These are phyloP conservation scores for Globisporangium radiosum DNA, from an alignment of 352 stramenopile genomes.

Conservation along the genomic window DNA sequence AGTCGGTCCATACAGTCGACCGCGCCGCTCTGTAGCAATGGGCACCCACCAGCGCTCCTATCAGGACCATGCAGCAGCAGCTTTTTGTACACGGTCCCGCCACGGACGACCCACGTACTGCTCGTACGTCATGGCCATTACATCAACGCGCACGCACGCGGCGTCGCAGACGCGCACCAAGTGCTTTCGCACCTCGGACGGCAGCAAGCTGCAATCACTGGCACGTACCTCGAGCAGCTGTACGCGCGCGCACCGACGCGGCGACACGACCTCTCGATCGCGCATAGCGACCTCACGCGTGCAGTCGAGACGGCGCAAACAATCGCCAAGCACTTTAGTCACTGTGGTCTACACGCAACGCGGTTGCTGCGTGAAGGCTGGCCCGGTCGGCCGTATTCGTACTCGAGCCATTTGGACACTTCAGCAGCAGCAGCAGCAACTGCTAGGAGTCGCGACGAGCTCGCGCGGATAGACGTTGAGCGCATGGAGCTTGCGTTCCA, in stretches of 20 bases:
- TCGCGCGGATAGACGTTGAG: constrained; percentile 35
- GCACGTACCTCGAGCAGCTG: constrained; percentile 54
- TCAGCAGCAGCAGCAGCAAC: neutral
- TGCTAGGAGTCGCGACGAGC: constrained; percentile 11
- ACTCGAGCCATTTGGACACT: no score
- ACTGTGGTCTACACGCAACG: constrained; percentile 32
- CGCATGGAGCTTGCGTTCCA: constrained; percentile 63
- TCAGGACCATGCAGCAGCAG: constrained; percentile 16
- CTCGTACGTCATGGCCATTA: constrained; percentile 79
- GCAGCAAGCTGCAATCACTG: constrained; percentile 64
- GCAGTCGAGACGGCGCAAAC: constrained; percentile 67
- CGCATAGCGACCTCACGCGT: constrained; percentile 70
- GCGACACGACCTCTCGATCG: constrained; percentile 42
- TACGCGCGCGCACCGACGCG: constrained; percentile 48
- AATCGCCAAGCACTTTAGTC: constrained; percentile 43
- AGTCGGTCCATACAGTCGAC: constrained; percentile 7
- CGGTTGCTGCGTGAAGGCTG: constrained; percentile 68
- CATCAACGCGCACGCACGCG: constrained; percentile 62
- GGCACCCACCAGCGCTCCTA: neutral
- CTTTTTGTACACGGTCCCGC: constrained; percentile 46
- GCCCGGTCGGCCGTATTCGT: constrained; percentile 58
- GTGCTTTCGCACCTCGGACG: constrained; percentile 75
- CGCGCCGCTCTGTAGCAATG: constrained; percentile 5
- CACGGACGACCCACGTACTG: constrained; percentile 68
- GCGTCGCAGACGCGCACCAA: constrained; percentile 54